These are phyloP conservation scores for Aspergillus haitiensis DNA, from an alignment of 495 filamentous ascomycete genomes.

Conservation along the genomic window DNA sequence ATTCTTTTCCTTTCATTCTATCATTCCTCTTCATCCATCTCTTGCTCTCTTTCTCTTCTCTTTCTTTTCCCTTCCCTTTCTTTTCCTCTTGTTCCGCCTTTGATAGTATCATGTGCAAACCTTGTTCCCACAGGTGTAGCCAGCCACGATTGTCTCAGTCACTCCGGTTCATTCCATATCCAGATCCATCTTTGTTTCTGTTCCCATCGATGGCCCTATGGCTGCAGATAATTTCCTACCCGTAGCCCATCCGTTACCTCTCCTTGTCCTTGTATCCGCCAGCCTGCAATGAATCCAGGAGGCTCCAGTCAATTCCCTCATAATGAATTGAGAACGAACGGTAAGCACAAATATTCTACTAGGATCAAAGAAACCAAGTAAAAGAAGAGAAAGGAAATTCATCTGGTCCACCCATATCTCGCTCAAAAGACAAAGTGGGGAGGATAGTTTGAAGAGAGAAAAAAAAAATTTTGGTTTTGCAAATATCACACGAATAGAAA, in stretches of 20 bases:
- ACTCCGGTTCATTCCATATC: too few relatives aligned
- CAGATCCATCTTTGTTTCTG: too few relatives aligned
- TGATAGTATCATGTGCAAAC: neutral
- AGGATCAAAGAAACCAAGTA: constrained; percentile 1
- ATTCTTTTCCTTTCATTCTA: constrained; percentile 27
- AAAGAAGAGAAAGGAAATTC: neutral
- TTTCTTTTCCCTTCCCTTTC: neutral
- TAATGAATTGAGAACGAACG: too few relatives aligned
- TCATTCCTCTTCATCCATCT: neutral
- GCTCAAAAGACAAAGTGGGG: constrained; percentile 15
- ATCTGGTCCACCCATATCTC: constrained; percentile 6
- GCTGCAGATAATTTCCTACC: too few relatives aligned
- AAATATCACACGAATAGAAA: constrained; percentile 27
- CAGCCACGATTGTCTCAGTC: neutral
- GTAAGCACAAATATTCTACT: neutral
- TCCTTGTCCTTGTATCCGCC: too few relatives aligned
- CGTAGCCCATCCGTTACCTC: too few relatives aligned
- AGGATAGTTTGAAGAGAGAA: constrained; percentile 4
- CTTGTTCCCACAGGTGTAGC: neutral
- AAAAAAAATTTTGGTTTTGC: constrained; percentile 10
- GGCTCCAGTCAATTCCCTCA: too few relatives aligned
- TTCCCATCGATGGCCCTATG: too few relatives aligned
- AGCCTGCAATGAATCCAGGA: too few relatives aligned
- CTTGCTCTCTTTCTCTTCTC: constrained; percentile 9
- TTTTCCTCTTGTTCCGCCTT: neutral